Evolutionary conservation across 177 flowering plant species (phyloP).

Genomic region (Tripterygium wilfordii): DNA sequence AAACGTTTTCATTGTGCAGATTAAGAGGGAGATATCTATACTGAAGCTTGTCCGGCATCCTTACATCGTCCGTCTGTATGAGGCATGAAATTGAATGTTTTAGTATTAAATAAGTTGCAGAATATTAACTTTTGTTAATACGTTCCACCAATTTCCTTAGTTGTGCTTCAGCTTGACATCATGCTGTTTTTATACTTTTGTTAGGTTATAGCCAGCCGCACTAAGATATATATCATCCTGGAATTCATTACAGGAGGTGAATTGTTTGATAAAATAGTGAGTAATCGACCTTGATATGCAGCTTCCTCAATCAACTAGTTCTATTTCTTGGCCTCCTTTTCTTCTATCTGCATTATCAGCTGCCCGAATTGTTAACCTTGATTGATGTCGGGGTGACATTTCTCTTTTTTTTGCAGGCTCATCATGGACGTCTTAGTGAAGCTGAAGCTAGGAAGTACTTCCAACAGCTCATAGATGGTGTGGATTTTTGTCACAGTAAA

Average conservation of each 20-base stretch:
- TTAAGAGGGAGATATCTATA: conserved; percentile 95
- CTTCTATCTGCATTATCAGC: neutral
- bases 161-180: neutral
- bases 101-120: neutral
- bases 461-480: conserved; percentile 98
- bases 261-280: conserved; percentile 96
- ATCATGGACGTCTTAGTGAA: conserved; percentile 86
- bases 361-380: neutral
- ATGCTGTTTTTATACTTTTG: conserved; percentile 6
- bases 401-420: conserved; percentile 48
- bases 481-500: conserved; percentile 93
- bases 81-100: conserved; percentile 51
- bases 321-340: neutral
- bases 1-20: conserved; percentile 43
- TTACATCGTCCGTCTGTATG: conserved; percentile 85
- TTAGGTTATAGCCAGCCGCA: conserved; percentile 94
- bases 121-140: neutral
- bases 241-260: conserved; percentile 99
- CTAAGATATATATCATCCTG: conserved; percentile 92
- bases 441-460: conserved; percentile 77
- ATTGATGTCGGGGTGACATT: neutral
- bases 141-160: no score
- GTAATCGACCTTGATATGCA: conserved; percentile 20
- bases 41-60: conserved; percentile 99
- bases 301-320: neutral